A percentile compares a stretch with the other conserved stretches of the same genome.
Conservation (phyloP, 148 eudicot species). For the Hydrangea macrophylla region DNA sequence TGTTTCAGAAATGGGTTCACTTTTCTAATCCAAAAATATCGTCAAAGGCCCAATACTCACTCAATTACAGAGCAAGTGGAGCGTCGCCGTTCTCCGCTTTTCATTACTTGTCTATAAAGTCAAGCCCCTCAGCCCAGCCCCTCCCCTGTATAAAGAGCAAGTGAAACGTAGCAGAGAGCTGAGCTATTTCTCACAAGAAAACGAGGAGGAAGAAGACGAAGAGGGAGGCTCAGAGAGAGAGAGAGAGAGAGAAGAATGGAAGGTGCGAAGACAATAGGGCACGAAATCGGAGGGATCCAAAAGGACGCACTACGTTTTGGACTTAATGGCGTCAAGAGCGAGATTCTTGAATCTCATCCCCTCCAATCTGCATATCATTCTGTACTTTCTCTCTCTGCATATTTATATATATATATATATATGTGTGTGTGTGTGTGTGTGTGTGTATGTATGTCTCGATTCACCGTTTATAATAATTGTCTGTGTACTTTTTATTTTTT, state of each 20-base stretch:
- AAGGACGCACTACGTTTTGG: constrained; percentile 81
- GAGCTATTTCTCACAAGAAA: too few species aligned
- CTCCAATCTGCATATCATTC: constrained; percentile 60
- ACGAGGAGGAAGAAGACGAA: neutral
- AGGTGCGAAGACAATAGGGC: constrained; percentile 49
- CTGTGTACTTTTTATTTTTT: too few species aligned
- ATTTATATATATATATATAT: neutral
- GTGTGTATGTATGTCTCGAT: neutral
- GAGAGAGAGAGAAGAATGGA: constrained; percentile 35
- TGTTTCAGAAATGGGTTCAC: too few species aligned
- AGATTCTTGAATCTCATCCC: constrained; percentile 77
- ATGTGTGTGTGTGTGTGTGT: neutral
- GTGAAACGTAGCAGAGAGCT: too few species aligned
- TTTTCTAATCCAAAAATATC: too few species aligned
- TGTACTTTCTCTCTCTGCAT: constrained; percentile 29
- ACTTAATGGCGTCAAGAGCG: constrained; percentile 72
- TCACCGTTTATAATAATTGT: too few species aligned
- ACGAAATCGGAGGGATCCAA: constrained; percentile 63
- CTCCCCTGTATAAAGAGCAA: too few species aligned
- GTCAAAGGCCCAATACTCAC: too few species aligned
- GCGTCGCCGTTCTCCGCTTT: too few species aligned
- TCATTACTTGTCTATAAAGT: too few species aligned
- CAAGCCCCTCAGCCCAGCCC: too few species aligned
- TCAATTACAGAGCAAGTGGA: too few species aligned
- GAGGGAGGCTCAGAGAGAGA: neutral